phyloP scores from a whole-genome alignment of 768 basidiomycete species.

The Amanita exitialis region DNA sequence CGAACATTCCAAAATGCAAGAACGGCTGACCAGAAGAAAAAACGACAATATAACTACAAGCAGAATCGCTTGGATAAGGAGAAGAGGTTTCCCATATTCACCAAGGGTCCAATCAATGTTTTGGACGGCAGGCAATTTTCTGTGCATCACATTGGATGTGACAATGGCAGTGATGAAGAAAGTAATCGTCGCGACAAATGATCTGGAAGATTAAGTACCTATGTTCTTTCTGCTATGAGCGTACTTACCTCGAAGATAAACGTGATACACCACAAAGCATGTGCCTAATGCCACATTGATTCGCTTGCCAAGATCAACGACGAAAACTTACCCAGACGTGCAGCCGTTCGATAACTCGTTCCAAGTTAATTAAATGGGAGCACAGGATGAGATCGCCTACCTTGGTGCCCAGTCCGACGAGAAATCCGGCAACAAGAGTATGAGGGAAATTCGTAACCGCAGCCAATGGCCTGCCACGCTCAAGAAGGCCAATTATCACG shows the following conservation, averaged over 20 bases:
- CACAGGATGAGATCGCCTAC: slow-evolving; percentile 16
- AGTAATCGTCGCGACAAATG: slow-evolving; percentile 40
- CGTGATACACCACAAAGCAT: slow-evolving; percentile 55
- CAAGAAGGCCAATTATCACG: slow-evolving; percentile 28
- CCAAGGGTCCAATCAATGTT: slow-evolving; percentile 32
- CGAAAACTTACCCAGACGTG: slow-evolving; percentile 43
- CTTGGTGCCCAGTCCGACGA: slow-evolving; percentile 51
- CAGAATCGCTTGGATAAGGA: slow-evolving; percentile 29
- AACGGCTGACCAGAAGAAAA: slow-evolving; percentile 20
- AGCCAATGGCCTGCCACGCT: slow-evolving; percentile 21
- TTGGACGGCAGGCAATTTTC: slow-evolving; percentile 19
- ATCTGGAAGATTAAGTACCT: slow-evolving; percentile 23
- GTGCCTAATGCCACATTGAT: slow-evolving; percentile 28
- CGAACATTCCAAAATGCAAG: slow-evolving; percentile 10
- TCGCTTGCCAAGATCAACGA: neutral
- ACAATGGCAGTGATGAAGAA: slow-evolving; percentile 40
- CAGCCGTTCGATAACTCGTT: slow-evolving; percentile 49
- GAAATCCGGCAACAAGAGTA: slow-evolving; percentile 36
- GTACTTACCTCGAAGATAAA: slow-evolving; percentile 38
- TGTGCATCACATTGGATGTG: slow-evolving; percentile 31
- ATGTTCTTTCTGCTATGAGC: slow-evolving; percentile 6
- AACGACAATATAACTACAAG: slow-evolving; percentile 21
- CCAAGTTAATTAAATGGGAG: slow-evolving; percentile 5
- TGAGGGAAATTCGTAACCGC: slow-evolving; percentile 17
- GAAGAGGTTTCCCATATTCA: slow-evolving; percentile 21